These are phyloP conservation scores for Penicillium coffeae DNA, from an alignment of 495 filamentous ascomycete genomes.

Conservation along the genomic window DNA sequence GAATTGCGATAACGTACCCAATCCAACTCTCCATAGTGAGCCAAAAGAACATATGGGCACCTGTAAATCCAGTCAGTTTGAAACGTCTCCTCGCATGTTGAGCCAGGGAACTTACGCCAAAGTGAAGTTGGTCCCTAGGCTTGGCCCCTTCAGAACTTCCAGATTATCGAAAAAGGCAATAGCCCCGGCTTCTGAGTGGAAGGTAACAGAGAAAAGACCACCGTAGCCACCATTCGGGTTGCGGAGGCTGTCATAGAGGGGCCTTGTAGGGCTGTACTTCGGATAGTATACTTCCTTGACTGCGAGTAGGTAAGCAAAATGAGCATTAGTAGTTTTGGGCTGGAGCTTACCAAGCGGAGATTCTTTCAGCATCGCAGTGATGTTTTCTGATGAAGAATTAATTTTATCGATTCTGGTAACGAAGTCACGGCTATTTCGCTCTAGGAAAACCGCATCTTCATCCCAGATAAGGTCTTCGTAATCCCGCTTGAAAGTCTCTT, in stretches of 20 bases:
- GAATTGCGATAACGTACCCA: conserved; percentile 55
- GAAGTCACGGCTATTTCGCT: conserved; percentile 94
- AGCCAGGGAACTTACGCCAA: conserved; percentile 48
- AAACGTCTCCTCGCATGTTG: neutral
- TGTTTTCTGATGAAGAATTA: conserved; percentile 80
- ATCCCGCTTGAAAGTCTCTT: conserved; percentile 52
- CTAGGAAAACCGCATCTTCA: conserved; percentile 90
- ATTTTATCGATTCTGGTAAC: conserved; percentile 76
- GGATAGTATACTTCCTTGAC: conserved; percentile 88
- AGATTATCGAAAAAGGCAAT: conserved; percentile 80
- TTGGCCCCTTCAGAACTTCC: conserved; percentile 88
- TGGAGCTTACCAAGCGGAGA: conserved; percentile 50
- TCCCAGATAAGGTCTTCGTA: conserved; percentile 92
- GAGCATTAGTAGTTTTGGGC: neutral
- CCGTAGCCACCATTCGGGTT: conserved; percentile 81
- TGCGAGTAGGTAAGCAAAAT: conserved; percentile 11
- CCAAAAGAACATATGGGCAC: conserved; percentile 86
- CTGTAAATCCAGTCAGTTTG: conserved; percentile 25
- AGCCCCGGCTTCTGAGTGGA: conserved; percentile 65
- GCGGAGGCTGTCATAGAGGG: conserved; percentile 74
- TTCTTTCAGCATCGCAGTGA: conserved; percentile 63
- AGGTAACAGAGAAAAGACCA: conserved; percentile 79
- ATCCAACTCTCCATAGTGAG: conserved; percentile 87
- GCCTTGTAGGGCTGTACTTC: conserved; percentile 63
- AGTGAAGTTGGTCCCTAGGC: conserved; percentile 95